Base-by-base conservation (phyloP, 2,329 filamentous ascomycete genomes). In the Arthrobotrys conoides region DNA sequence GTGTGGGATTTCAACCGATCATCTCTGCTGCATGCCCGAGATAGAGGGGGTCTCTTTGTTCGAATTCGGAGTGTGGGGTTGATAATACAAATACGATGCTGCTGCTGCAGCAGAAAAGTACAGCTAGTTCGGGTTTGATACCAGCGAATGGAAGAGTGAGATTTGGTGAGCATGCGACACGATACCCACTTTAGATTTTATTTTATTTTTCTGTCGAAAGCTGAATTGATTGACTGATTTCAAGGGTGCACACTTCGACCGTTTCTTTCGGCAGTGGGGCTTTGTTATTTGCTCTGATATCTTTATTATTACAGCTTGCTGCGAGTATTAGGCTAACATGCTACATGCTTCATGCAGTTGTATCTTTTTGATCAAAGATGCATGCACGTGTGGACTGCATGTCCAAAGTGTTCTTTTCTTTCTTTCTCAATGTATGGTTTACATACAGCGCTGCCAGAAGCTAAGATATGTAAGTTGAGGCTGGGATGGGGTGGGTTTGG, bases 81-180 rank as follows among this genome's bases (percentile, higher is more conserved):
- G 36, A 61, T 59, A 55, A 59, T 61, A 61, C 57, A 44, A 36
- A 61, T 61, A 61, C 20, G 36, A 44, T 44, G 57, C 36, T 44
- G 33, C 3, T 12, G 36, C 27, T 44, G 57, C 36, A 61, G 33
- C 3, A 59, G 18, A n/a, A 8, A 36, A 64, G 10, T 55, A 30
- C 24, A 55, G 51, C 51, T 33, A 8, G 24, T 55, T 30, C 24
- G 51, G 24, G 24, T n/a, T 18, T 30, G 2, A 5, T 55, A 33
- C 61, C 5, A 22, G 20, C 41, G 64, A 65, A 75, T 63, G 33
- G 10, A 36, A 61, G 57, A 2, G n/a, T 24, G 36, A 20, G 57
- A 44, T 61, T 61, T 24, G 33, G 44, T 75, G 61, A 48, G 63
- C 71, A 75, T 75, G 64, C 71, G 71, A 75, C 71, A 75, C 30